Base-by-base conservation (phyloP, 495 filamentous ascomycete species). In the Neurospora pannonica region DNA sequence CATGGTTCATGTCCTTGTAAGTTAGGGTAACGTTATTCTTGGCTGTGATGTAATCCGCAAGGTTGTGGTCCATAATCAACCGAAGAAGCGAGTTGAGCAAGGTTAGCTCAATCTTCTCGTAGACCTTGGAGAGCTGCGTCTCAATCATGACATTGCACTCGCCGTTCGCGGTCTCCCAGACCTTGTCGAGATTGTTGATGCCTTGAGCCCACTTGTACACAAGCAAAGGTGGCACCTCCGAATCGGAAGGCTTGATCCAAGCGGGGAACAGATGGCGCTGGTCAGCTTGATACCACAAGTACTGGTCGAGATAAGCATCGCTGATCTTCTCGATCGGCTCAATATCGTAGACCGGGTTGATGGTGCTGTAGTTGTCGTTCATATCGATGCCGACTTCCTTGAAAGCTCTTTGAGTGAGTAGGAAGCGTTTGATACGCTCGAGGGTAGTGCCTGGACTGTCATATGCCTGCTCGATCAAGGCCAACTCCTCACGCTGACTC, bases 1-100 rank as follows among this genome's bases (percentile, higher is more conserved):
- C 97, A 81, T 99, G 97, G 79, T 97, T 98, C 97, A 99, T 99
- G 79, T 99, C 97, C 85, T 99, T 99, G 84, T 99, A 99, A 76
- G 95, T 98, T 72, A 99, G 88, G 78, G 98, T 95, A 19, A 99
- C 97, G 79, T 99, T 99, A 85, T 99, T 99, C 89, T 99, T 99
- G 5, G 94, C 94, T 13, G 95, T 97, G 81, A 99, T 99, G 83
- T 99, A 99, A 82, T 99, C 97, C 7, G 97, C 97, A 79, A 99
- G 83, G 83, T 99, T 99, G 87, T 98, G 97, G 78, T 99, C 97
- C 97, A 99, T 99, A 81, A 99, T 97, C 77, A 99, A 84, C 38
- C 97, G 89, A 67, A 98, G 86, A 54, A 99, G 87, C 71, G 95
- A 91, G 84, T 99, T 98, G 74, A 99, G 87, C 72, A 99, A 85